These are phyloP conservation scores for Coemansia sp. DNA, from an alignment of 192 early-diverging fungal genomes.

Conservation along the genomic window DNA sequence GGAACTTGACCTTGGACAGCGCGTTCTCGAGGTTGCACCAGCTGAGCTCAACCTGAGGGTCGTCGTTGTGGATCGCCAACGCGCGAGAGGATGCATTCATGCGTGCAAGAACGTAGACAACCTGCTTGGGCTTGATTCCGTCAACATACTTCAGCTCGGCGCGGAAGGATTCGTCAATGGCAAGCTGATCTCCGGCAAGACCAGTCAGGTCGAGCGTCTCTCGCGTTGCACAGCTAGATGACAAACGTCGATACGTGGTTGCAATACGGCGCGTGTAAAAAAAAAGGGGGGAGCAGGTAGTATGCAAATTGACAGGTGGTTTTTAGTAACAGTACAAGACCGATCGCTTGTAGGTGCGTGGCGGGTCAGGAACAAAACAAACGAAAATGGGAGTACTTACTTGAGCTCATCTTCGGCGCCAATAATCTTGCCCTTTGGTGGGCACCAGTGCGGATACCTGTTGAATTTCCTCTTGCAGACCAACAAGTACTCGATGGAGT, in stretches of 20 bases:
- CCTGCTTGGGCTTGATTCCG: conserved; percentile 78
- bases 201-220: conserved; percentile 75
- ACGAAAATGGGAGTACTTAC: conserved; percentile 56
- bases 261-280: too few relatives aligned
- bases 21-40: conserved; percentile 73
- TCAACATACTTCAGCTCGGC: conserved; percentile 81
- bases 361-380: neutral
- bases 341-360: too few relatives aligned
- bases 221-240: conserved; percentile 76
- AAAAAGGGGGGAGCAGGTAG: too few relatives aligned
- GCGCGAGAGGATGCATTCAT: conserved; percentile 58
- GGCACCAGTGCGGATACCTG: conserved; percentile 79
- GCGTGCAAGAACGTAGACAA: conserved; percentile 78
- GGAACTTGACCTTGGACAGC: conserved; percentile 66
- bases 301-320: too few relatives aligned
- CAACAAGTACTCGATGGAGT: conserved; percentile 73
- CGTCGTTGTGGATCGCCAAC: conserved; percentile 24
- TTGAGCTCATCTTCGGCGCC: conserved; percentile 80
- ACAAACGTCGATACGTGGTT: too few relatives aligned
- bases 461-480: conserved; percentile 74
- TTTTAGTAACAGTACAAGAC: too few relatives aligned
- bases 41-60: conserved; percentile 60
- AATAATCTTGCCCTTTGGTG: conserved; percentile 77
- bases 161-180: conserved; percentile 70
- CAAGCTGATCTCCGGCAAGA: conserved; percentile 66